Base-by-base conservation (phyloP, 148 eudicot genomes). In the Oxyria digyna region DNA sequence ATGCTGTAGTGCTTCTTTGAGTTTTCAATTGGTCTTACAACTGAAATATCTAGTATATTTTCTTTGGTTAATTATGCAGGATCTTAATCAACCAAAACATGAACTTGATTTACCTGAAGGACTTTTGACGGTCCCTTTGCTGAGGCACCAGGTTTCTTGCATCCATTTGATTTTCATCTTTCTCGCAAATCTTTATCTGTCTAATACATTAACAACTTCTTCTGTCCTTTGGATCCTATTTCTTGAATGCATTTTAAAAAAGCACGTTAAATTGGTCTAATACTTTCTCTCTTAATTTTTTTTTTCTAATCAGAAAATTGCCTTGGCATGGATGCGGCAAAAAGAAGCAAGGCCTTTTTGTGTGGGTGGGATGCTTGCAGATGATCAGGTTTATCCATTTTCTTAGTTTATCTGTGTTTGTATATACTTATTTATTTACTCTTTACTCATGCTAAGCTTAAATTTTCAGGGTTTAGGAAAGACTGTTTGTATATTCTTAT, bases 361-460 rank as follows among this genome's bases (percentile, higher is more conserved):
- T 74, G 74, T 81, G 77, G 99, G 99, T 71, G 99, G 97, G 73
- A 91, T 95, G 72, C 84, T 95, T 71, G 99, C 99, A 43, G 99
- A 95, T 85, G 99, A 95, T 76, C 99, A 95, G 99, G 99, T 95
- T 26, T 62, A 12, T 64, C 20, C 45, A 13, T 29, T 40, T 29
- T 57, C 42, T 40, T 0, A 4, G 38, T 62, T 35, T 73, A 14
- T 37, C 42, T 24, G 7, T 49, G 6, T 32, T 31, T 31, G 3
- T 50, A 8, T 62, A 57, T 67, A 45, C 35, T 35, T 29, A 42
- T 54, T 11, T 11, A 54, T 40, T 40, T n/a, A 17, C 27, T 63
- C 10, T 26, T 46, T 67, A 64, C 32, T 32, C 9, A 18, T 55
- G 52, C 33, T 42, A 62, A 41, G 14, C 9, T 45, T 74, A 65